phyloP scores from a whole-genome alignment of 192 early-diverging fungal genomes.

The Umbelopsis isabellina region DNA sequence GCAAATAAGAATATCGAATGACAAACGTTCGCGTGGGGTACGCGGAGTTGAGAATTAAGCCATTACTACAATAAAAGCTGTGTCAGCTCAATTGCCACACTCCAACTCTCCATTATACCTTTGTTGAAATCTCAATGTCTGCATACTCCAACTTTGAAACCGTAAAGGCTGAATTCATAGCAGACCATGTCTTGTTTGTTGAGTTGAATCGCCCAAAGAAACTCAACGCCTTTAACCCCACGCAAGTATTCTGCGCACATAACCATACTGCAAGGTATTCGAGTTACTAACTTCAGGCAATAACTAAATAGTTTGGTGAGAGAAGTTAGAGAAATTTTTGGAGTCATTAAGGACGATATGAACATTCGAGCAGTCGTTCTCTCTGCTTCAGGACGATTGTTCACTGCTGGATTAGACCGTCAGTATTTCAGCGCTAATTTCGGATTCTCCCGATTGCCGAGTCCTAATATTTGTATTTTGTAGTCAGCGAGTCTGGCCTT shows the following conservation, averaged over 20 bases:
- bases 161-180: conserved; percentile 59
- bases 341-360: conserved; percentile 57
- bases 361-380: conserved; percentile 79
- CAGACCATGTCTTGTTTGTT: conserved; percentile 74
- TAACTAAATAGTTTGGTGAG: conserved; percentile 56
- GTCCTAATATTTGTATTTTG: neutral
- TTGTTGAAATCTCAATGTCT: neutral
- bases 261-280: no score
- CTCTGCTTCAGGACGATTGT: conserved; percentile 73
- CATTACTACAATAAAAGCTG: neutral
- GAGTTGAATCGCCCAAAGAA: conserved; percentile 82
- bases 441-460: no score
- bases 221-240: conserved; percentile 80
- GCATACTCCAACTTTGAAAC: conserved; percentile 52
- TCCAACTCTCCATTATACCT: neutral
- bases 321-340: conserved; percentile 70
- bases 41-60: conserved; percentile 1
- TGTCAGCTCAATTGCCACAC: conserved; percentile 3
- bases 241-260: conserved; percentile 29
- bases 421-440: conserved; percentile 26
- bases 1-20: neutral
- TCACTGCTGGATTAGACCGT: conserved; percentile 93
- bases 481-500: conserved; percentile 20
- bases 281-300: no score
- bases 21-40: conserved; percentile 18